These are phyloP conservation scores for Danielozyma ontarioensis DNA, from an alignment of 805 yeast species.

Conservation along the genomic window DNA sequence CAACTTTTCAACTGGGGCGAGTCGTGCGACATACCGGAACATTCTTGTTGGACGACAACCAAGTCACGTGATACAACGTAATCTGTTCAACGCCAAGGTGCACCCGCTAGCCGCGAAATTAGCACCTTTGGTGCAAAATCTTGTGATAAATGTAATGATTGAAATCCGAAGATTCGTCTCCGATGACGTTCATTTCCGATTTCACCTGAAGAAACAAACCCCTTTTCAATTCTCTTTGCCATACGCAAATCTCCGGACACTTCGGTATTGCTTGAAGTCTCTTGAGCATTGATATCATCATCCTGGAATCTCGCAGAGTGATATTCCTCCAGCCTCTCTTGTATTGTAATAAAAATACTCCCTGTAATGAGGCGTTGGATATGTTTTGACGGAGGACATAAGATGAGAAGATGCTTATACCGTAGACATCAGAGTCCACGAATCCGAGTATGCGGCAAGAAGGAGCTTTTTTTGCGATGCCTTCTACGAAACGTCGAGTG, in stretches of 20 bases:
- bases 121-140: too few species aligned
- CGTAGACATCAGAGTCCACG: constrained; percentile 65
- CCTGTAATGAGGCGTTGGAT: too few species aligned
- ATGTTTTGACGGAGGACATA: too few species aligned
- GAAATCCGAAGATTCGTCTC: too few species aligned
- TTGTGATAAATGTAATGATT: too few species aligned
- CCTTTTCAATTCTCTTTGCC: constrained; percentile 48
- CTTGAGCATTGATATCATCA: constrained; percentile 12
- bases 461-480: constrained; percentile 20
- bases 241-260: constrained; percentile 2
- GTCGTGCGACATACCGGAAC: too few species aligned
- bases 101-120: too few species aligned
- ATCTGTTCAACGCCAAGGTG: too few species aligned
- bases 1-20: too few species aligned
- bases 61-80: neutral
- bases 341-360: constrained; percentile 39
- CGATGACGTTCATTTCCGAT: constrained; percentile 52
- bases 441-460: constrained; percentile 38
- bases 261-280: neutral
- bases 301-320: constrained; percentile 12
- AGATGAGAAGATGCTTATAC: constrained; percentile 46
- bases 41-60: neutral
- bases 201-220: constrained; percentile 47
- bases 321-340: constrained; percentile 14
- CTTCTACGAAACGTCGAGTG: constrained; percentile 39